Conservation (phyloP, 2,329 filamentous ascomycete species). For the Botrytis fragariae region DNA sequence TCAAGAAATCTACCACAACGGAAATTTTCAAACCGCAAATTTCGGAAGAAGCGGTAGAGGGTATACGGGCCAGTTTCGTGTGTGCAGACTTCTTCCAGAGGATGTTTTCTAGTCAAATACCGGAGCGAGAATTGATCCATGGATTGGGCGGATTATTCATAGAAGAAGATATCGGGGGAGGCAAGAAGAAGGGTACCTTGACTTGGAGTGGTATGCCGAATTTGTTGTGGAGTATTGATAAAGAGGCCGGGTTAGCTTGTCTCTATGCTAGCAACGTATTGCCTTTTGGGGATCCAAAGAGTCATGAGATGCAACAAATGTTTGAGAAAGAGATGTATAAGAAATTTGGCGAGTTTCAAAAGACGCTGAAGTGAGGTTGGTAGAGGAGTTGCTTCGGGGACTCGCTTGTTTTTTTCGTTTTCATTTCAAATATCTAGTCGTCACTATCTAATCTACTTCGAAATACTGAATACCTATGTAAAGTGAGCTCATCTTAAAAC, state of each 20-base stretch:
- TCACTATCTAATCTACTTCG: background rate
- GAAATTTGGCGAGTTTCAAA: background rate
- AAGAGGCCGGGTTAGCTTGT: conserved; percentile 41
- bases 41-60: conserved; percentile 28
- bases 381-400: rapidly evolving
- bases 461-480: background rate
- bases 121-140: background rate
- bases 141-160: conserved; percentile 9
- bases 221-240: conserved; percentile 46
- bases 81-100: conserved; percentile 27
- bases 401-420: background rate
- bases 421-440: background rate
- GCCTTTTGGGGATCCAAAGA: conserved; percentile 42
- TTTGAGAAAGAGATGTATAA: conserved; percentile 46
- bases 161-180: conserved; percentile 35
- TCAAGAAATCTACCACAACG: background rate
- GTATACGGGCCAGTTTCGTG: conserved; percentile 11
- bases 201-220: conserved; percentile 48
- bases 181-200: conserved; percentile 42
- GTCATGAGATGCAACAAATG: conserved; percentile 40
- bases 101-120: conserved; percentile 26
- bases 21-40: conserved; percentile 22
- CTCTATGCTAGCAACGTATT: conserved; percentile 45
- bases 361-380: background rate
- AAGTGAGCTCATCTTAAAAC: rapidly evolving